Conservation (phyloP, 148 eudicot species). For the Vaccinium corymbosum region DNA sequence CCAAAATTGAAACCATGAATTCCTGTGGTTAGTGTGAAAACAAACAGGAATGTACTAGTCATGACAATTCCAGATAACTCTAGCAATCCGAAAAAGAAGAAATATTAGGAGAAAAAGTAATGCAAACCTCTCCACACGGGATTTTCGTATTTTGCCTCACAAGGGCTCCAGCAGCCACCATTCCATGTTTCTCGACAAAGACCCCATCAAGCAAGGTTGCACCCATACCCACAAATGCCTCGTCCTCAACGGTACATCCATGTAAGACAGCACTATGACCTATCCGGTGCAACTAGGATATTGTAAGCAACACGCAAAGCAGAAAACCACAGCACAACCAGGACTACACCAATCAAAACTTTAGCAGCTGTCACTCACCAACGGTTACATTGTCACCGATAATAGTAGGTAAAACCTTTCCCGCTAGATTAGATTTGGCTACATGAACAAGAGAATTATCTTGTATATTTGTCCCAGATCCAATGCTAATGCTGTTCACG, state of each 20-base stretch:
- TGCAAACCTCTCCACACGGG: constrained; percentile 50
- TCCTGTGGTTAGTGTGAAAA: background rate
- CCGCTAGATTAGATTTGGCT: constrained; percentile 85
- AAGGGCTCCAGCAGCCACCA: constrained; percentile 90
- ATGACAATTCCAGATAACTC: background rate
- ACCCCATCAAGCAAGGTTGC: constrained; percentile 81
- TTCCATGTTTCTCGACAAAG: constrained; percentile 67
- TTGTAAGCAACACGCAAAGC: constrained; percentile 4
- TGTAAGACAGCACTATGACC: constrained; percentile 85
- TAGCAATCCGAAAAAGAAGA: background rate
- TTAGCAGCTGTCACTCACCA: constrained; percentile 47
- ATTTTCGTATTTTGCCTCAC: constrained; percentile 63
- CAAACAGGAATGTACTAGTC: background rate
- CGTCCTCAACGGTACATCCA: constrained; percentile 80
- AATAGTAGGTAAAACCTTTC: constrained; percentile 87
- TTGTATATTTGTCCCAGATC: constrained; percentile 93
- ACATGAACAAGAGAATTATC: constrained; percentile 97
- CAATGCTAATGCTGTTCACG: constrained; percentile 74
- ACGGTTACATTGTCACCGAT: constrained; percentile 94
- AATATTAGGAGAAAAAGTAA: background rate
- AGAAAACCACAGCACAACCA: constrained; percentile 5
- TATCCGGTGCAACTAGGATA: constrained; percentile 25
- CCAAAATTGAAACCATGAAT: background rate
- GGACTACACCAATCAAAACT: background rate
- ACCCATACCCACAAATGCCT: constrained; percentile 90